A percentile compares a stretch with the other conserved stretches of the same genome.
Evolutionary conservation across 805 yeast species (phyloP).

Genomic region (Cyberlindnera sargentensis): DNA sequence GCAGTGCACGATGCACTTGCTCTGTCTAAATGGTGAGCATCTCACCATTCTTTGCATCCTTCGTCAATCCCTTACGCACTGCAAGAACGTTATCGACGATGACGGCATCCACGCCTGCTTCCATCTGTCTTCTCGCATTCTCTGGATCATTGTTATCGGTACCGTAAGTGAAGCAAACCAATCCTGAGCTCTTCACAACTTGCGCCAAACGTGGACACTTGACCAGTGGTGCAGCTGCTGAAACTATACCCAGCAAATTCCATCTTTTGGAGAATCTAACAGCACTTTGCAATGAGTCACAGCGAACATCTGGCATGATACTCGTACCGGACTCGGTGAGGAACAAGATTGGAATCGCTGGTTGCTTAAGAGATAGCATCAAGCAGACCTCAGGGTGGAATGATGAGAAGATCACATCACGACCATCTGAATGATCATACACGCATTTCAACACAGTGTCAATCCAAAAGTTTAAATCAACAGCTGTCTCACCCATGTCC

Average conservation of each 20-base stretch:
- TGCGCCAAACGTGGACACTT: slow-evolving; percentile 83
- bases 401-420: slow-evolving; percentile 86
- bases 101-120: slow-evolving; percentile 97
- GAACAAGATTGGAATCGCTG: slow-evolving; percentile 84
- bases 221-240: slow-evolving; percentile 82
- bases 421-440: slow-evolving; percentile 67
- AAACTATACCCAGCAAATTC: slow-evolving; percentile 87
- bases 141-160: slow-evolving; percentile 77
- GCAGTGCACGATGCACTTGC: neutral
- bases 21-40: neutral
- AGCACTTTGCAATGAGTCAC: slow-evolving; percentile 83
- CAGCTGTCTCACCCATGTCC: slow-evolving; percentile 77
- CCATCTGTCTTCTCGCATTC: slow-evolving; percentile 77
- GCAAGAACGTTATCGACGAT: slow-evolving; percentile 93
- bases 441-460: slow-evolving; percentile 79
- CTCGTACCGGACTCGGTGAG: slow-evolving; percentile 84
- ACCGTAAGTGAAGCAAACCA: slow-evolving; percentile 93
- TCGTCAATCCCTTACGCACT: slow-evolving; percentile 72
- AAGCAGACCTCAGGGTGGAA: slow-evolving; percentile 93
- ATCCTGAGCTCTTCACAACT: slow-evolving; percentile 85
- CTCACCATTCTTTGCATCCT: slow-evolving; percentile 12
- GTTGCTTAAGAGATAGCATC: slow-evolving; percentile 83
- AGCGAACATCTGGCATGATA: slow-evolving; percentile 84
- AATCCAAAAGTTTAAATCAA: slow-evolving; percentile 80
- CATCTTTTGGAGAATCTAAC: slow-evolving; percentile 85